Evolutionary conservation across 208 protist species (phyloP).

Genomic region (Porcisia deanei): DNA sequence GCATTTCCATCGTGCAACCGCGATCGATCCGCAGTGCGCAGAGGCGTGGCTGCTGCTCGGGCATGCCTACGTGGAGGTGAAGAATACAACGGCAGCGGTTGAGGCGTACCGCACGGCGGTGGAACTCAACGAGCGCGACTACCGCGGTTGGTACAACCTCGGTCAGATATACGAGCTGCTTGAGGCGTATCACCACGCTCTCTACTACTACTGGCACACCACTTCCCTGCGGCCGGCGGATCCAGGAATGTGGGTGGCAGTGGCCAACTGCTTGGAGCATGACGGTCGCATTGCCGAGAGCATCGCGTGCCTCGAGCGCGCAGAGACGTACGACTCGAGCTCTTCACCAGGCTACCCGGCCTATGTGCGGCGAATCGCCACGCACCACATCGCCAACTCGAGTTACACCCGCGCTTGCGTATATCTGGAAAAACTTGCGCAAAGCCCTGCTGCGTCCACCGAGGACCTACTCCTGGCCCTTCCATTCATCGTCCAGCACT

Average conservation of each 20-base stretch:
- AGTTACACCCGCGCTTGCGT: constrained; percentile 56
- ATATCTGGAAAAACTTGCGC: constrained; percentile 69
- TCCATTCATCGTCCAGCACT: constrained; percentile 67
- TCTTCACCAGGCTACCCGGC: constrained; percentile 52
- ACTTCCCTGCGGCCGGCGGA: constrained; percentile 93
- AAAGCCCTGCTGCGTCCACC: constrained; percentile 31
- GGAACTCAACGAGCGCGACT: constrained; percentile 92
- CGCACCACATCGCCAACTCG: constrained; percentile 61
- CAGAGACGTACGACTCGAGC: constrained; percentile 59
- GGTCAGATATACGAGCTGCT: constrained; percentile 98
- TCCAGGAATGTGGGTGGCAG: constrained; percentile 93
- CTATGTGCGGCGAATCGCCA: constrained; percentile 66
- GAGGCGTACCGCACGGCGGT: constrained; percentile 95
- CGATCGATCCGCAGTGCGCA: constrained; percentile 87
- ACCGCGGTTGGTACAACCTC: constrained; percentile 97
- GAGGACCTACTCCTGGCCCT: constrained; percentile 69
- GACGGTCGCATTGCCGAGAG: constrained; percentile 67
- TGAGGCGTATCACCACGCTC: constrained; percentile 93
- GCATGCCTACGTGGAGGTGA: constrained; percentile 97
- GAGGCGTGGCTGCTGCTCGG: constrained; percentile 97
- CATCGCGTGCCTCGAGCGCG: constrained; percentile 77
- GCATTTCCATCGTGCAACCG: constrained; percentile 94
- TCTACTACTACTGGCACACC: constrained; percentile 97
- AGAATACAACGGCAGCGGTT: constrained; percentile 95
- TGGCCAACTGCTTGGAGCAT: constrained; percentile 81